A percentile compares a stretch with the other conserved stretches of the same genome.
These are phyloP conservation scores for Penicillium janthinellum DNA, from an alignment of 2,329 filamentous ascomycete species.

Conservation along the genomic window DNA sequence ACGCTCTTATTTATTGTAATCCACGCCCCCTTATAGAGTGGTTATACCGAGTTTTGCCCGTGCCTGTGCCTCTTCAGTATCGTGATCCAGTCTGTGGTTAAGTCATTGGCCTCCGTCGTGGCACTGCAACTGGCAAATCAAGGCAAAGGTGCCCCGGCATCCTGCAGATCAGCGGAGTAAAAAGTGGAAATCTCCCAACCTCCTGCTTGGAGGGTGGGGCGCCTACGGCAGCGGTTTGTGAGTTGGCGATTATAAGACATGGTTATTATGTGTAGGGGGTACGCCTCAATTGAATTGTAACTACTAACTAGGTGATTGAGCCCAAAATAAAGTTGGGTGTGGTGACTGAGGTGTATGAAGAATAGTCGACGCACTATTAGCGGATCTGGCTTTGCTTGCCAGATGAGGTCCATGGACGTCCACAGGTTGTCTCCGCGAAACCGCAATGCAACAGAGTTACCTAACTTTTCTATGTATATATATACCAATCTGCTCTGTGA, in stretches of 20 bases:
- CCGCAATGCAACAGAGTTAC: no score
- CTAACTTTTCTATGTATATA: no score
- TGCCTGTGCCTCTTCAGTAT: background rate
- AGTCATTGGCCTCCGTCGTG: background rate
- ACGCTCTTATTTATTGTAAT: background rate
- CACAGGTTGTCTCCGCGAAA: no score
- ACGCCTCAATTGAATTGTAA: background rate
- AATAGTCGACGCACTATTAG: no score
- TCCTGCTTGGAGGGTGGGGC: background rate
- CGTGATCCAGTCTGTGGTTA: background rate
- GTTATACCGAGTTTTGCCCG: background rate
- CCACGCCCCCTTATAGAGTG: background rate
- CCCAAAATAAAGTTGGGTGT: no score
- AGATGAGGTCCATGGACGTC: no score
- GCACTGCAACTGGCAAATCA: background rate
- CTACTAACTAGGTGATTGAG: background rate
- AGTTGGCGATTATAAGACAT: background rate
- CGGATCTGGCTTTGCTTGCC: no score
- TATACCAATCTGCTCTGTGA: no score
- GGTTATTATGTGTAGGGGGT: background rate
- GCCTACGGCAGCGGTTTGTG: background rate
- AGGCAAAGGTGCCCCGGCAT: background rate
- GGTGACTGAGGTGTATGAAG: no score
- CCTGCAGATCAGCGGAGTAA: slow-evolving; percentile 1
- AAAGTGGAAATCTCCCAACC: background rate